Evolutionary conservation across 768 basidiomycete species (phyloP), one percentile per base, ranked within the genome.

Genomic region (Leccinum subgranulosum): DNA sequence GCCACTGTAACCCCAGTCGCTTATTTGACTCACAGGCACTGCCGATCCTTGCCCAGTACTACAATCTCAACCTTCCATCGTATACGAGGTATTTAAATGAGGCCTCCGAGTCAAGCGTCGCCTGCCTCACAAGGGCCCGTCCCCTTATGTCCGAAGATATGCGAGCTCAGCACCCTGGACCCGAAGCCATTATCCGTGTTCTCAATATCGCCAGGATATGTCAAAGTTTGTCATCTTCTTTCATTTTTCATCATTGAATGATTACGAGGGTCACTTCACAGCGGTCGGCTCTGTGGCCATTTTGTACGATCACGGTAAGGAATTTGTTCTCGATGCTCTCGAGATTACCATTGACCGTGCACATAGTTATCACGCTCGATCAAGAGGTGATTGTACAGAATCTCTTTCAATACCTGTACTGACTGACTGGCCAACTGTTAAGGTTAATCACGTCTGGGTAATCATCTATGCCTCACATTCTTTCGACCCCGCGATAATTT

Each of bases 361-460:
- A 27, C 10, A n/a, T 19, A 67, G 64, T 39, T 28, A 41, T 67
- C 31, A 50, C 49, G 1, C 4, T 50, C 6, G 49, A 50, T 14
- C 49, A 19, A 33, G 49, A 50, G 31, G 31, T 50, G 8, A 50
- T 27, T 9, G 2, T 28, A 17, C 8, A 5, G 6, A 8, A 0
- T 14, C 10, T 50, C 6, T 12, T 19, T 31, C 11, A 17, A 11
- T 14, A 9, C 12, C 3, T 50, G 12, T 11, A 14, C 49, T 33
- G 19, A 50, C 17, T 3, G 3, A 23, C 10, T 19, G 5, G 14
- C 6, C 17, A 21, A 12, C 19, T 25, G 25, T 25, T 4, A 41
- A 33, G 49, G 49, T 33, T 11, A 14, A 50, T 10, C 1, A 33
- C 14, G 0, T 50, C 14, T 50, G 31, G 49, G 29, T 49, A 49